A percentile compares a stretch with the other conserved stretches of the same genome.
Evolutionary conservation across 768 basidiomycete species (phyloP).

Genomic region (Leucogyrophana mollusca): DNA sequence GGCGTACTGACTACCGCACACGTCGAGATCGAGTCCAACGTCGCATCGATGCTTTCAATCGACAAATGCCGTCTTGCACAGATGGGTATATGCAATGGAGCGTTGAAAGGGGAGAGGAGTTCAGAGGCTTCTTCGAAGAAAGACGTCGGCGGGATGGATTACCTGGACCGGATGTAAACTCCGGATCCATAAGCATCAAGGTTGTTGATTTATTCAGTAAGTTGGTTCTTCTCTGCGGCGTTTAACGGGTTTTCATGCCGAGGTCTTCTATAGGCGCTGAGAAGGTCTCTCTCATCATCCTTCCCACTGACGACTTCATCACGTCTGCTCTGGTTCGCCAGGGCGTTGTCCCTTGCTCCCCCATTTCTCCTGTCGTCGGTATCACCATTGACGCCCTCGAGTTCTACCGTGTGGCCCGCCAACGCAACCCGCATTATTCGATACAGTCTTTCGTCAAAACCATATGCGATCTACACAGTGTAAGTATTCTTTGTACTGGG

Average conservation of each 20-base stretch:
- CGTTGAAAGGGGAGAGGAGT: neutral
- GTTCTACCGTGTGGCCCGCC: slow-evolving; percentile 9
- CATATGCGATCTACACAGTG: slow-evolving; percentile 17
- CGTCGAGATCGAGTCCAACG: neutral
- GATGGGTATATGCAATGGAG: slow-evolving; percentile 1
- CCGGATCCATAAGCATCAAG: neutral
- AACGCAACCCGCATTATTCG: slow-evolving; percentile 13
- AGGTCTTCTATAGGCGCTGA: slow-evolving; percentile 1
- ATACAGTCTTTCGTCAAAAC: slow-evolving; percentile 19
- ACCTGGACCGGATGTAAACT: neutral
- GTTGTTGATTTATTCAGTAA: slow-evolving; percentile 4
- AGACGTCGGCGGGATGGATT: neutral
- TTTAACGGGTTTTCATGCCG: neutral
- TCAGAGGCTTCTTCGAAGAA: neutral
- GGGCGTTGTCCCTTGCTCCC: slow-evolving; percentile 6
- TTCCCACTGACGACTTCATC: neutral
- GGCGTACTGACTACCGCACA: neutral
- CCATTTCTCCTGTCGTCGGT: neutral
- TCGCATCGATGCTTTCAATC: neutral
- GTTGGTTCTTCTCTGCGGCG: neutral
- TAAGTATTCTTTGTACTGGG: neutral
- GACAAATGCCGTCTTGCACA: neutral
- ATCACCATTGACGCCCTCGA: slow-evolving; percentile 3
- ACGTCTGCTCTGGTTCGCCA: slow-evolving; percentile 4
- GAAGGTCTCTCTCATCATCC: neutral